Percentiles rank a stretch among this genome's conserved stretches.
Conservation (phyloP, 78 protist species). For the Planoprotostelium fungivorum region DNA sequence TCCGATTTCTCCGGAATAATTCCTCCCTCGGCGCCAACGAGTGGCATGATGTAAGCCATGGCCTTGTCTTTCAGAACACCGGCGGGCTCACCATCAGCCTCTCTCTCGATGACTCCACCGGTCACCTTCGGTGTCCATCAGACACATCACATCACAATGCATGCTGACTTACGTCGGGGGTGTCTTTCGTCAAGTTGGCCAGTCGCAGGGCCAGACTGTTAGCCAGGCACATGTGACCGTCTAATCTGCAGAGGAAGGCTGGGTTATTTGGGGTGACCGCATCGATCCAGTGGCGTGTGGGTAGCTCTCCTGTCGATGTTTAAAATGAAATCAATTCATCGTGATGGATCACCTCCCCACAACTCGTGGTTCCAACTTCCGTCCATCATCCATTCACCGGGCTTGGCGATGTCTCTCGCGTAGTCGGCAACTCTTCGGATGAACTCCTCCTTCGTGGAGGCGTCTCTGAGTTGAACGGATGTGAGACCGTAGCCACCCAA, state of each 20-base stretch:
- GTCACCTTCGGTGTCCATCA: neutral
- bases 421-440: neutral
- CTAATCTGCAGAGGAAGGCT: neutral
- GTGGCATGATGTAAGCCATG: neutral
- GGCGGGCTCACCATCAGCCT: neutral
- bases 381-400: neutral
- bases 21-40: neutral
- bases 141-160: neutral
- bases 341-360: constrained; percentile 9
- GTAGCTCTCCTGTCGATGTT: neutral
- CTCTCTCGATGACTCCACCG: neutral
- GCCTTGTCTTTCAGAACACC: neutral
- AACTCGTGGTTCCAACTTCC: neutral
- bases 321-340: too few species aligned
- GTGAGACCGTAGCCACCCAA: neutral
- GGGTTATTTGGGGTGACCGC: neutral
- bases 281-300: constrained; percentile 6
- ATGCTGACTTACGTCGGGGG: neutral
- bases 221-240: constrained; percentile 4
- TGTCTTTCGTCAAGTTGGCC: neutral
- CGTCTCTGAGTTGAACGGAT: neutral
- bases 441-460: neutral
- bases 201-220: neutral
- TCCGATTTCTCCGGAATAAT: neutral
- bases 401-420: neutral